These are phyloP conservation scores for Cotoneaster glaucophyllus DNA, from an alignment of 306 rosid genomes.

Conservation along the genomic window DNA sequence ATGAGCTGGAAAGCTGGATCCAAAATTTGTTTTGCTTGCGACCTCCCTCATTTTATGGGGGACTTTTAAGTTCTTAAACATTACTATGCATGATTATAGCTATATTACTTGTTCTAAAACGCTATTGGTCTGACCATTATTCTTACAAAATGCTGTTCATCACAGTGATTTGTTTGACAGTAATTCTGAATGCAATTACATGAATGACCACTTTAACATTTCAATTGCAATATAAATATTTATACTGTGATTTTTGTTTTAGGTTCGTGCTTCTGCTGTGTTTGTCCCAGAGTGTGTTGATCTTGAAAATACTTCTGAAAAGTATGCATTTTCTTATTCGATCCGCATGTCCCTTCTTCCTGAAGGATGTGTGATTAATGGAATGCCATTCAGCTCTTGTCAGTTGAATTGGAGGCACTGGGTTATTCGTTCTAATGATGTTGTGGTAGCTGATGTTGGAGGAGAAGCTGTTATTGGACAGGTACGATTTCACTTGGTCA, in stretches of 20 bases:
- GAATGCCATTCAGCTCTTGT: constrained; percentile 57
- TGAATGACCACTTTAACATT: neutral
- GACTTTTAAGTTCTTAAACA: neutral
- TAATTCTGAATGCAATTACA: neutral
- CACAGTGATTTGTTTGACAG: neutral
- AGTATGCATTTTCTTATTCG: constrained; percentile 62
- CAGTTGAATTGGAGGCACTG: constrained; percentile 74
- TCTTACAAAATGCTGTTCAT: neutral
- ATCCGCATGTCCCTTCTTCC: constrained; percentile 71
- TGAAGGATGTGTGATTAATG: constrained; percentile 60
- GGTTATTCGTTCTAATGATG: constrained; percentile 54
- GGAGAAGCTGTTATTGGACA: constrained; percentile 80
- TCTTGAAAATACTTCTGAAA: constrained; percentile 22
- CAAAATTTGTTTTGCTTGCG: no score
- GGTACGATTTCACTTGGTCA: constrained; percentile 30
- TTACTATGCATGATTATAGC: neutral
- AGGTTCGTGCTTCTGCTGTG: constrained; percentile 83
- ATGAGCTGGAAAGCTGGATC: neutral
- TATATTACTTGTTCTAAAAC: neutral
- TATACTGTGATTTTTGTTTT: neutral
- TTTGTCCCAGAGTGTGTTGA: constrained; percentile 56
- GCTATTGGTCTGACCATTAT: neutral
- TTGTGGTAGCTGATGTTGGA: constrained; percentile 33
- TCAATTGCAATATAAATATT: neutral
- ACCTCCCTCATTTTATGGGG: neutral